Percentiles rank a stretch among this genome's conserved stretches.
Evolutionary conservation across 2,329 filamentous ascomycete species (phyloP).

Genomic region (Stagonosporopsis vannaccii): DNA sequence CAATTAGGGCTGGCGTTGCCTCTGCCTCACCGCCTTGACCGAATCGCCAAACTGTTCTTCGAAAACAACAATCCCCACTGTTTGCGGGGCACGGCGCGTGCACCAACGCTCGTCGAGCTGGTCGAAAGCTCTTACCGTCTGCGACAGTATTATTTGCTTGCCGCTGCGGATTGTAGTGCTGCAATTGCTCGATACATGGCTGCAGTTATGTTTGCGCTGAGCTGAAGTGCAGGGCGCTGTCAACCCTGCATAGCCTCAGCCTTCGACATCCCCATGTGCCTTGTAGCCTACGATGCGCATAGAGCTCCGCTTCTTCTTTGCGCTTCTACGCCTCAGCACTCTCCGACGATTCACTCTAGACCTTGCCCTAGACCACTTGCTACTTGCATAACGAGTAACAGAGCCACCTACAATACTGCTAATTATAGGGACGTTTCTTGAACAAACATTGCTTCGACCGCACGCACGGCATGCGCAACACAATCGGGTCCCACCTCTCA

Average conservation of each 20-base stretch:
- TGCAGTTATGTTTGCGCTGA: constrained; percentile 2
- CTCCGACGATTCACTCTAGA: background rate
- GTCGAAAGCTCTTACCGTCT: background rate
- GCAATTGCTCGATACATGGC: constrained; percentile 1
- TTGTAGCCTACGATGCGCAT: constrained; percentile 17
- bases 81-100: constrained; percentile 14
- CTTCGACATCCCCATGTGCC: constrained; percentile 13
- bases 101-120: constrained; percentile 2
- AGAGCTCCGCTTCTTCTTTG: constrained; percentile 6
- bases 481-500: background rate
- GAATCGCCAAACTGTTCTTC: constrained; percentile 2
- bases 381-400: background rate
- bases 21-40: constrained; percentile 34
- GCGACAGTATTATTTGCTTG: background rate
- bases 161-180: background rate
- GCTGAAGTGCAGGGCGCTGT: background rate
- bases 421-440: background rate
- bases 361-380: background rate
- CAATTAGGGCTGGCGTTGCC: constrained; percentile 27
- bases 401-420: background rate
- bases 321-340: constrained; percentile 6
- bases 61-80: constrained; percentile 14
- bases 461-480: background rate
- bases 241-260: constrained; percentile 22
- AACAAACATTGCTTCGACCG: background rate